Percentiles rank a stretch among this genome's conserved stretches.
Conservation (phyloP, 2,329 filamentous ascomycete species). For the Epichloe sibirici region DNA sequence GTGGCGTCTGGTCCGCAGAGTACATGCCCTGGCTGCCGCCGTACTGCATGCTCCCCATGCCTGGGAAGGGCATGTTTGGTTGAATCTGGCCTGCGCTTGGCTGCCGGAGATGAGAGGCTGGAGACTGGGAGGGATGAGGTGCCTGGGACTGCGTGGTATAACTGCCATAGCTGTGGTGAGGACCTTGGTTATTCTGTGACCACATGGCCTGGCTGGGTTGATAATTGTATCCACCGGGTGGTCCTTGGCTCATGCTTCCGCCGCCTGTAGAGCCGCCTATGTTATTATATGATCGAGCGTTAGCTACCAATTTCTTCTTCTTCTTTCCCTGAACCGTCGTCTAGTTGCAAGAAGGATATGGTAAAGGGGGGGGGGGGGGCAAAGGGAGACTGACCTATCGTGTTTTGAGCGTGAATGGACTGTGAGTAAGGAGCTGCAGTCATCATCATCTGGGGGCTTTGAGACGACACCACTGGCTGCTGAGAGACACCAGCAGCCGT, state of each 20-base stretch:
- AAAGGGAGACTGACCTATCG: conserved; percentile 51
- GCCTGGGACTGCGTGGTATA: conserved; percentile 43
- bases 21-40: conserved; percentile 46
- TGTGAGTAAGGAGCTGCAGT: conserved; percentile 55
- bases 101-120: conserved; percentile 49
- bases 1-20: conserved; percentile 48
- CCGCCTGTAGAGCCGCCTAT: conserved; percentile 39
- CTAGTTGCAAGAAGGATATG: background rate
- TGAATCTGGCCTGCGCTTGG: conserved; percentile 44
- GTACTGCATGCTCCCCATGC: conserved; percentile 49
- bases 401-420: conserved; percentile 57
- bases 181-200: conserved; percentile 53
- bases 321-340: no score
- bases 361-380: conserved; percentile 18
- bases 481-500: conserved; percentile 42
- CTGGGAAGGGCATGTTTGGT: conserved; percentile 48
- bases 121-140: conserved; percentile 38
- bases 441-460: conserved; percentile 57
- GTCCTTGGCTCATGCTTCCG: conserved; percentile 37
- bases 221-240: conserved; percentile 53
- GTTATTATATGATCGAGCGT: background rate
- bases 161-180: conserved; percentile 42
- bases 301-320: background rate
- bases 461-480: conserved; percentile 45
- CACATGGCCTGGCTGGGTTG: conserved; percentile 47